A percentile compares a stretch with the other conserved stretches of the same genome.
These are phyloP conservation scores for Isabelozyma gotoi DNA, from an alignment of 805 yeast species.

Conservation along the genomic window DNA sequence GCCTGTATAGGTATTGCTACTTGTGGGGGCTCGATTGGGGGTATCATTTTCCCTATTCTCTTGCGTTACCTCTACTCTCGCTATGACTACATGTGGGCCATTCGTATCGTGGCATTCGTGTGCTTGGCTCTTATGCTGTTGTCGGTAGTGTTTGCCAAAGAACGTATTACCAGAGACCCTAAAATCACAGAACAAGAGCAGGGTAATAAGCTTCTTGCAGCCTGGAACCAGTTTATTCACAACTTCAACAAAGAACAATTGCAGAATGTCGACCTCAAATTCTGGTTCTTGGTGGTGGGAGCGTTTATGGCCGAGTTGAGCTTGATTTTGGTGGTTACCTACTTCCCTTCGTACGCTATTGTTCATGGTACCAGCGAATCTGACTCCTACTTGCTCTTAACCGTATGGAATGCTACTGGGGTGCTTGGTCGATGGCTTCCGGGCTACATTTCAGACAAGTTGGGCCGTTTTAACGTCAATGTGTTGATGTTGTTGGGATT, in stretches of 20 bases:
- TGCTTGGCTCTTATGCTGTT: slow-evolving; percentile 23
- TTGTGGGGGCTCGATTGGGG: slow-evolving; percentile 66
- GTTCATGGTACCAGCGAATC: slow-evolving; percentile 30
- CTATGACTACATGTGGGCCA: slow-evolving; percentile 61
- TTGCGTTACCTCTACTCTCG: slow-evolving; percentile 42
- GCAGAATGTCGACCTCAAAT: slow-evolving; percentile 11
- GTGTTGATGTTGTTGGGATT: slow-evolving; percentile 27
- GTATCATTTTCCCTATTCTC: slow-evolving; percentile 58
- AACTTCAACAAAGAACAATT: slow-evolving; percentile 12
- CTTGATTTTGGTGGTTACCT: slow-evolving; percentile 27
- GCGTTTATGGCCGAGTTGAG: slow-evolving; percentile 31
- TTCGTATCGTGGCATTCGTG: slow-evolving; percentile 44
- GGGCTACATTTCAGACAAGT: slow-evolving; percentile 24
- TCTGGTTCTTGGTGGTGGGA: slow-evolving; percentile 25
- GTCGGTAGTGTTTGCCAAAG: slow-evolving; percentile 27
- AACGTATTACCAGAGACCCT: slow-evolving; percentile 16
- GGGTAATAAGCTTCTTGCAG: too few species aligned
- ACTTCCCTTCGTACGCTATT: slow-evolving; percentile 33
- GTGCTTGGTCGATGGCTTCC: slow-evolving; percentile 32
- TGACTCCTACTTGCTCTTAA: slow-evolving; percentile 23
- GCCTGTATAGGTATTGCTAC: slow-evolving; percentile 52
- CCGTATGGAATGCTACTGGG: slow-evolving; percentile 30
- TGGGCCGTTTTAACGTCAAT: slow-evolving; percentile 32
- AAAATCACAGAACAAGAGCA: too few species aligned
- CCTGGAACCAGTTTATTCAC: slow-evolving; percentile 2